A percentile compares a stretch with the other conserved stretches of the same genome.
These are phyloP conservation scores for Backusella australiensis DNA, from an alignment of 192 early-diverging fungal genomes.

Conservation along the genomic window DNA sequence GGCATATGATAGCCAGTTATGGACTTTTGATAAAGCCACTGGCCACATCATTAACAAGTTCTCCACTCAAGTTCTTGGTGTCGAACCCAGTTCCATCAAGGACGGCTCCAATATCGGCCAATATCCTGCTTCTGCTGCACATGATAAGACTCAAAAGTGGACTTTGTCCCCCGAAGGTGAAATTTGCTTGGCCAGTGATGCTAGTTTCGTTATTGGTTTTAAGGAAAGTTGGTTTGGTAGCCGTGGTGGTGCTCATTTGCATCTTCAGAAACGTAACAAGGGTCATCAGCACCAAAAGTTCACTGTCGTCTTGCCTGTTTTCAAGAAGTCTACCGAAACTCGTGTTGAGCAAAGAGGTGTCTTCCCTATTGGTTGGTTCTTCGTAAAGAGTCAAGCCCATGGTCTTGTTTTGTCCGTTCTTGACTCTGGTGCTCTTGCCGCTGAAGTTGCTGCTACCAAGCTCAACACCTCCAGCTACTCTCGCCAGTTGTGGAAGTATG, in stretches of 20 bases:
- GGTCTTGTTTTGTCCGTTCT: conserved; percentile 27
- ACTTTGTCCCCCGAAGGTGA: conserved; percentile 8
- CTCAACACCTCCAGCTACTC: conserved; percentile 25
- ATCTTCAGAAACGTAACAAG: conserved; percentile 21
- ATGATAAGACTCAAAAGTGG: conserved; percentile 17
- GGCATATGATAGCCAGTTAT: conserved; percentile 30
- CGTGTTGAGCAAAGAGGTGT: conserved; percentile 2
- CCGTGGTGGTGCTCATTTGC: conserved; percentile 28
- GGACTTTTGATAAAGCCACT: conserved; percentile 19
- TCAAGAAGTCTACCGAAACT: conserved; percentile 15
- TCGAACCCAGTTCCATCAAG: conserved; percentile 9
- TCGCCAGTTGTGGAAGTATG: conserved; percentile 38
- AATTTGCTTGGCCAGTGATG: conserved; percentile 8
- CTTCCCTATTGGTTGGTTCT: conserved; percentile 41
- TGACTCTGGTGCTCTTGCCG: conserved; percentile 30
- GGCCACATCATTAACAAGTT: conserved; percentile 19
- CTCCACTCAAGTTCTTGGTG: conserved; percentile 19
- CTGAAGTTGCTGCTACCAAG: conserved; percentile 22
- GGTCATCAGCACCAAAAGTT: conserved; percentile 13
- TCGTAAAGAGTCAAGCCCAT: conserved; percentile 34
- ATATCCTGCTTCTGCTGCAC: neutral
- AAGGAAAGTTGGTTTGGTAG: conserved; percentile 32
- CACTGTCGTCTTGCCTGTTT: conserved; percentile 30
- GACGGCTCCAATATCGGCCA: conserved; percentile 26
- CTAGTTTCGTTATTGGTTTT: conserved; percentile 18